Conservation (phyloP, 768 basidiomycete genomes). For the Phlegmacium glaucopus region DNA sequence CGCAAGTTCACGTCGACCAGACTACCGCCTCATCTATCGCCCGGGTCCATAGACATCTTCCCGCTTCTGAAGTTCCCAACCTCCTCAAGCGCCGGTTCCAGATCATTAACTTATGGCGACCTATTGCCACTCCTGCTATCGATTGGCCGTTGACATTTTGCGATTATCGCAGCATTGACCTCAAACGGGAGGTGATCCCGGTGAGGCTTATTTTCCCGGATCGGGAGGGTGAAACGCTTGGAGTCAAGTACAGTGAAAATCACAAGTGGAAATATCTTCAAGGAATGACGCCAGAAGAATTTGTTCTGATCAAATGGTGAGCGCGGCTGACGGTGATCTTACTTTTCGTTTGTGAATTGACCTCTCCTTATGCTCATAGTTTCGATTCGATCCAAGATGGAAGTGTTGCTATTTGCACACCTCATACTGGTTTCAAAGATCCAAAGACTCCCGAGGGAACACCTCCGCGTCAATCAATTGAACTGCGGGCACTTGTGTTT, state of each 20-base stretch:
- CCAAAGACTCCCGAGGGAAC: slow-evolving; percentile 47
- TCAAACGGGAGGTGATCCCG: slow-evolving; percentile 38
- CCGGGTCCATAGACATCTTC: slow-evolving; percentile 50
- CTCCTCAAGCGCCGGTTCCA: slow-evolving; percentile 49
- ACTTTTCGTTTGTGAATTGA: neutral
- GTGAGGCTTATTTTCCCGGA: slow-evolving; percentile 46
- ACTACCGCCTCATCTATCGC: slow-evolving; percentile 39
- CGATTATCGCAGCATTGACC: slow-evolving; percentile 45
- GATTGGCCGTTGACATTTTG: slow-evolving; percentile 53
- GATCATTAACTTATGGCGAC: slow-evolving; percentile 61
- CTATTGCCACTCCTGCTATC: slow-evolving; percentile 42
- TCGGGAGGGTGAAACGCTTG: slow-evolving; percentile 49
- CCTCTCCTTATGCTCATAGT: slow-evolving; percentile 7
- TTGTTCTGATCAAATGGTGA: slow-evolving; percentile 51
- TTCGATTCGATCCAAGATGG: slow-evolving; percentile 37
- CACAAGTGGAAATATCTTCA: slow-evolving; percentile 50
- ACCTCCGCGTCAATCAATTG: slow-evolving; percentile 54
- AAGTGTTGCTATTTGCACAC: slow-evolving; percentile 51
- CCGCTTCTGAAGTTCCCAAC: slow-evolving; percentile 37
- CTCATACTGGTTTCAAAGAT: slow-evolving; percentile 60
- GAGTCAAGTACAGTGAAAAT: slow-evolving; percentile 40
- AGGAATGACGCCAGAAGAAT: slow-evolving; percentile 46
- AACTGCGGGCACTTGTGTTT: slow-evolving; percentile 62
- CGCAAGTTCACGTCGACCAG: slow-evolving; percentile 50
- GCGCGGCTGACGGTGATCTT: neutral